Conservation (phyloP, 345 rosid species). For the Murraya koenigii region DNA sequence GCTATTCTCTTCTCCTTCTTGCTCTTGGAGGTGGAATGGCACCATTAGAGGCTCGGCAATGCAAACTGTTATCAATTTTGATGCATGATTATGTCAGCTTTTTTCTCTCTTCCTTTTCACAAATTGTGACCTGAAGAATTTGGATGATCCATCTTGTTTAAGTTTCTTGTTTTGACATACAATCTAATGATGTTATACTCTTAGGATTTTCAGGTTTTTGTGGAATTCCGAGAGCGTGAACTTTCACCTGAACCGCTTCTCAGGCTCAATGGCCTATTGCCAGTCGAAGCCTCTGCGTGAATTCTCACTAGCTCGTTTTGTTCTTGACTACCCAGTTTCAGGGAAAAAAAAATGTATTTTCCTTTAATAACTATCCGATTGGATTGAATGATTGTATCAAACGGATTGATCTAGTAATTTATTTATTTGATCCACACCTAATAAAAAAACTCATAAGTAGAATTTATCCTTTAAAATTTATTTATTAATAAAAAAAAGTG, state of each 20-base stretch:
- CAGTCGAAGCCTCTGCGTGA: constrained; percentile 43
- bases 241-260: constrained; percentile 88
- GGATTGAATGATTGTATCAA: no score
- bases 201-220: constrained; percentile 56
- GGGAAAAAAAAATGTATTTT: no score
- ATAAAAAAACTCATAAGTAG: no score
- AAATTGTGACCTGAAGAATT: not conserved
- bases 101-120: not conserved
- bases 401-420: no score
- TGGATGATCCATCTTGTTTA: not conserved
- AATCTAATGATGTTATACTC: not conserved
- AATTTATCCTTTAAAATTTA: no score
- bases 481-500: no score
- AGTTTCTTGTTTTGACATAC: not conserved
- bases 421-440: no score
- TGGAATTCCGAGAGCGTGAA: constrained; percentile 81
- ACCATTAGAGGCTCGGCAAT: constrained; percentile 55
- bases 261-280: constrained; percentile 72
- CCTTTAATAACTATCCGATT: no score
- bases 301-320: not conserved
- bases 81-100: not conserved
- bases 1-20: constrained; percentile 21
- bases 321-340: not conserved
- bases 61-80: not conserved
- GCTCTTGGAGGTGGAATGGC: constrained; percentile 94